phyloP scores from a whole-genome alignment of 805 yeast species.

The Saturnispora zaruensis region DNA sequence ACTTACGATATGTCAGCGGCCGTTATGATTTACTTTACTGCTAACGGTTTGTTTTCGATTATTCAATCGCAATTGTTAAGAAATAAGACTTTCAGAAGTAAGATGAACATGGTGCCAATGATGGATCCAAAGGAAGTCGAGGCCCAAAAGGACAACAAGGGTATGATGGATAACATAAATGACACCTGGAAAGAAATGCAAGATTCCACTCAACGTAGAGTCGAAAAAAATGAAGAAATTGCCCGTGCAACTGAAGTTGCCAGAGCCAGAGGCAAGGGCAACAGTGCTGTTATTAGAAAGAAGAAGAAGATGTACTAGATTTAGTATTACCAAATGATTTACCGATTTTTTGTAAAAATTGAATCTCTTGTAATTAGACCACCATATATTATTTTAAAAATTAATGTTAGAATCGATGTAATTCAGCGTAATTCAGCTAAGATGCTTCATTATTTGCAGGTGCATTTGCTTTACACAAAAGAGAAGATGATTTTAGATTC shows the following conservation, averaged over 20 bases:
- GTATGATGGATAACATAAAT: conserved; percentile 25
- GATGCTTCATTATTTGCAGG: not conserved
- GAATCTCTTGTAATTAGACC: not conserved
- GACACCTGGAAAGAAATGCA: conserved; percentile 28
- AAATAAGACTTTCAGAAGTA: conserved; percentile 46
- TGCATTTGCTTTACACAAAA: not conserved
- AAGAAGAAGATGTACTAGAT: conserved; percentile 12
- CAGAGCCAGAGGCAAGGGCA: conserved; percentile 20
- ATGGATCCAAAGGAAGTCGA: conserved; percentile 23
- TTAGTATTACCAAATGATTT: not conserved
- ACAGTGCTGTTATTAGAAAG: conserved; percentile 24
- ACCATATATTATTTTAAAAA: not conserved
- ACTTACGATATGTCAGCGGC: conserved; percentile 83
- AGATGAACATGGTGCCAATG: conserved; percentile 47
- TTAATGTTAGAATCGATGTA: not conserved
- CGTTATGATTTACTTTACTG: conserved; percentile 76
- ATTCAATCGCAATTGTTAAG: conserved; percentile 63
- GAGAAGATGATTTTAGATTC: not conserved
- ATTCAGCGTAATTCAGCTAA: not conserved
- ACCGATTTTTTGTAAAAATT: not conserved
- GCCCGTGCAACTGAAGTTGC: conserved; percentile 25
- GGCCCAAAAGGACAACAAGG: conserved; percentile 22
- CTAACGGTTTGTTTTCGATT: conserved; percentile 68
- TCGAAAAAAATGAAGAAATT: conserved; percentile 21
- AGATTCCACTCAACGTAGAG: conserved; percentile 21